Evolutionary conservation across 1,284 basidiomycete species (phyloP).

Genomic region (Chalciporus piperatoides): DNA sequence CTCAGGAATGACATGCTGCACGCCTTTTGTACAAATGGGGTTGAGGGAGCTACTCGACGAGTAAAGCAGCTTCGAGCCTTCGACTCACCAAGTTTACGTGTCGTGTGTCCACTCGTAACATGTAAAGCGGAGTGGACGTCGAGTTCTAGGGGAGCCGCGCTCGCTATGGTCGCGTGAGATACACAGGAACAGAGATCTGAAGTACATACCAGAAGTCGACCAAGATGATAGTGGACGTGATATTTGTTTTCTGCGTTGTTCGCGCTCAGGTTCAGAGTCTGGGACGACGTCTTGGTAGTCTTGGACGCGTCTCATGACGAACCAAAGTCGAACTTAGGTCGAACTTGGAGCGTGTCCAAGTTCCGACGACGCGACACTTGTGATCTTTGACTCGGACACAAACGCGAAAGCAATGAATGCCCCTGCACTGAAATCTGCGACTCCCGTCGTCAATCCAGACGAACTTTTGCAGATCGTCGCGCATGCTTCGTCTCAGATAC

Average conservation of each 20-base stretch:
- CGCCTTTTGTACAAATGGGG: background rate
- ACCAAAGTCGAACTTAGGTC: too few relatives aligned
- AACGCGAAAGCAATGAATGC: slow-evolving; percentile 24
- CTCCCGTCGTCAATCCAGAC: slow-evolving; percentile 42
- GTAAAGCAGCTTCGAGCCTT: background rate
- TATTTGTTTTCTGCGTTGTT: slow-evolving; percentile 35
- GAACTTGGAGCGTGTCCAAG: background rate
- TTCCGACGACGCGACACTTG: background rate
- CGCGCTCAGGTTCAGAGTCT: slow-evolving; percentile 68
- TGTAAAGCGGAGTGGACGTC: background rate
- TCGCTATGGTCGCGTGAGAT: background rate
- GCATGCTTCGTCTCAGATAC: slow-evolving; percentile 69
- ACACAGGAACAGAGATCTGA: background rate
- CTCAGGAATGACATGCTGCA: background rate
- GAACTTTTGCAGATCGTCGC: slow-evolving; percentile 64
- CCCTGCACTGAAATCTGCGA: slow-evolving; percentile 24
- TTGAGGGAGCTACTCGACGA: too few relatives aligned
- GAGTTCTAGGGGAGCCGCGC: background rate
- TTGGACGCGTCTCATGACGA: background rate
- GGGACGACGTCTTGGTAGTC: slow-evolving; percentile 44
- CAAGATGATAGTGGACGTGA: background rate
- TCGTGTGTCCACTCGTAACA: background rate
- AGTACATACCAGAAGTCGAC: background rate
- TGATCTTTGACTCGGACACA: background rate
- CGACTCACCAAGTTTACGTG: background rate